Base-by-base conservation (phyloP, 2,329 filamentous ascomycete species). In the Dactylonectria macrodidyma region DNA sequence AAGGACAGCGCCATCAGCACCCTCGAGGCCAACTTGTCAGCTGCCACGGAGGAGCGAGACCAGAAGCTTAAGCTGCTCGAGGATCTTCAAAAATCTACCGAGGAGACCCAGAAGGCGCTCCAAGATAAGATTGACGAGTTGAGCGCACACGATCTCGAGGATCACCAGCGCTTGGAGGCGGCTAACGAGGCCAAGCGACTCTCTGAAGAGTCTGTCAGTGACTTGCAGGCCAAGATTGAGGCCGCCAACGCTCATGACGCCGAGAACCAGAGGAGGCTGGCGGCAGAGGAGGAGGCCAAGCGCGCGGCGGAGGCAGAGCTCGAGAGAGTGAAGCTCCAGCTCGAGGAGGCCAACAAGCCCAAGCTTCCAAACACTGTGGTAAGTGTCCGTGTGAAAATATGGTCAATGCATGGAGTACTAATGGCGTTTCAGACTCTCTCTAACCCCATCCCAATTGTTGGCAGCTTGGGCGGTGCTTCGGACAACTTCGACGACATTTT, bases 71-170 rank as follows among this genome's bases (percentile, higher is more conserved):
- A n/a, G n/a, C 30, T 59, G n/a, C 56, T 59, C n/a, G 56, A 59
- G 30, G 44, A 59, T 38, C 26, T 59, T 19, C 44, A 50, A 16
- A 59, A 50, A 30, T 48, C 56, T 24, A 5, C 41, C 26, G 56
- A 59, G 30, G 56, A 59, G 10, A 59, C 56, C 30, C 56, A 59
- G 12, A 38, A 24, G n/a, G 56, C 41, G 3, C 56, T 59, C 30
- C 56, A 36, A 11, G 44, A 1, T 2, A 59, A 59, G 56, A 59
- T 59, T 48, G 44, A 59, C 19, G 56, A 59, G 30, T 24, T 59
- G 44, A 59, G 56, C 30, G 56, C 56, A 7, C 56, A 59, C 10
- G 56, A 59, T 26, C 56, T 59, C 6, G 56, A 59, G 30, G 56
- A 59, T n/a, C 56, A 59, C 44, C 56, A 59, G 56, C 26, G 56